These are phyloP conservation scores for Mycena filopes DNA, from an alignment of 768 basidiomycete species.

Conservation along the genomic window DNA sequence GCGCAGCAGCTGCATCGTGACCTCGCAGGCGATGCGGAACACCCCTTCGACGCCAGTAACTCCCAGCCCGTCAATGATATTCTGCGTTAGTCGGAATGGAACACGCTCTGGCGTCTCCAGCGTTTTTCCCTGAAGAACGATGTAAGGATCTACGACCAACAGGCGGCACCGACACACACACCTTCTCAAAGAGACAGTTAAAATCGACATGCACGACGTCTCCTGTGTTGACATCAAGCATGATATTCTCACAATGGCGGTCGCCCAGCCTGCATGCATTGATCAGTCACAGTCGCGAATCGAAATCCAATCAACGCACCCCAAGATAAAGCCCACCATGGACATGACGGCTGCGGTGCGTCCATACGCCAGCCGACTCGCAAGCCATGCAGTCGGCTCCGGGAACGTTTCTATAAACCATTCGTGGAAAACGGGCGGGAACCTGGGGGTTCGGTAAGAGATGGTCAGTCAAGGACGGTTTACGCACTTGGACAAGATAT, in stretches of 20 bases:
- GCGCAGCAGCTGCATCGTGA: conserved; percentile 87
- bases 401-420: conserved; percentile 99
- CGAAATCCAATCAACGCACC: conserved; percentile 65
- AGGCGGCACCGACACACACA: conserved; percentile 43
- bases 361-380: conserved; percentile 85
- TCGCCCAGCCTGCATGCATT: conserved; percentile 85
- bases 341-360: conserved; percentile 97
- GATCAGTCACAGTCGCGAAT: too few species aligned
- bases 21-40: conserved; percentile 91
- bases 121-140: conserved; percentile 67
- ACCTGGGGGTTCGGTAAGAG: conserved; percentile 52
- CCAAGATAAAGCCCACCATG: conserved; percentile 97
- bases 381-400: conserved; percentile 94
- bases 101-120: conserved; percentile 92
- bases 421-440: conserved; percentile 90
- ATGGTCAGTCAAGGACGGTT: not conserved
- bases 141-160: not conserved
- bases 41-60: conserved; percentile 95
- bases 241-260: conserved; percentile 95
- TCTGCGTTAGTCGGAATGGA: conserved; percentile 94
- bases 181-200: conserved; percentile 98
- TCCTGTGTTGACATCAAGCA: conserved; percentile 88
- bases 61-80: conserved; percentile 91
- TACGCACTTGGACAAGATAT: conserved; percentile 69
- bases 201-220: conserved; percentile 98